These are phyloP conservation scores for Solanum ossicruentum DNA, from an alignment of 257 asterid species.

Conservation along the genomic window DNA sequence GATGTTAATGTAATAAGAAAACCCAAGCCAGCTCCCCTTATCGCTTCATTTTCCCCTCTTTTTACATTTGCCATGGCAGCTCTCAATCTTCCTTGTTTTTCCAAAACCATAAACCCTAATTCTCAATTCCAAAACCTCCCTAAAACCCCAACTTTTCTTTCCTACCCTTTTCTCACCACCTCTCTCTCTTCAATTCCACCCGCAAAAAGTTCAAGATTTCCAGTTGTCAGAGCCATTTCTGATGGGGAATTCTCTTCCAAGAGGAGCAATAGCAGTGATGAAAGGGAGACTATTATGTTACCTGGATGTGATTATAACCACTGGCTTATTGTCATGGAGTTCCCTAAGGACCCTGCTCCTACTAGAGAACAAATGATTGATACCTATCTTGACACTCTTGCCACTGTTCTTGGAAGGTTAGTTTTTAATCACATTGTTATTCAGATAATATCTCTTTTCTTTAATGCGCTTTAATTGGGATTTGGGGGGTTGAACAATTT, in stretches of 20 bases:
- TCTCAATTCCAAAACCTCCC: background rate
- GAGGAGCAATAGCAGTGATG: conserved; percentile 49
- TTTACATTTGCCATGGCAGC: background rate
- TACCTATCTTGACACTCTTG: conserved; percentile 82
- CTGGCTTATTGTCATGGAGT: conserved; percentile 97
- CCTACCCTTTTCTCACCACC: conserved; percentile 21
- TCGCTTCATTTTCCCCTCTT: background rate
- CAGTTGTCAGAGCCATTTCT: conserved; percentile 41
- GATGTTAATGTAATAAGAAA: background rate
- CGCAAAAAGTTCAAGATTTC: conserved; percentile 27
- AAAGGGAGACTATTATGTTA: conserved; percentile 78
- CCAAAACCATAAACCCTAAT: background rate
- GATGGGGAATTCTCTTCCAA: conserved; percentile 52
- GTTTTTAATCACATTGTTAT: background rate
- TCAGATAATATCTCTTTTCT: background rate
- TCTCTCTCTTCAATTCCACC: conserved; percentile 2
- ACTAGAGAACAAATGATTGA: conserved; percentile 98
- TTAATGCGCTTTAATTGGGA: background rate
- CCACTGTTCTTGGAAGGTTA: conserved; percentile 88
- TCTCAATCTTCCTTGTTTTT: background rate
- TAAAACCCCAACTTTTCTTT: conserved; percentile 8
- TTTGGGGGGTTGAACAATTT: background rate
- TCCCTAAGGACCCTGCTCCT: conserved; percentile 96
- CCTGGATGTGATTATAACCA: conserved; percentile 99
- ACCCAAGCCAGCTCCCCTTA: background rate